phyloP scores from a whole-genome alignment of 805 yeast genomes.

The Clavispora fructus region DNA sequence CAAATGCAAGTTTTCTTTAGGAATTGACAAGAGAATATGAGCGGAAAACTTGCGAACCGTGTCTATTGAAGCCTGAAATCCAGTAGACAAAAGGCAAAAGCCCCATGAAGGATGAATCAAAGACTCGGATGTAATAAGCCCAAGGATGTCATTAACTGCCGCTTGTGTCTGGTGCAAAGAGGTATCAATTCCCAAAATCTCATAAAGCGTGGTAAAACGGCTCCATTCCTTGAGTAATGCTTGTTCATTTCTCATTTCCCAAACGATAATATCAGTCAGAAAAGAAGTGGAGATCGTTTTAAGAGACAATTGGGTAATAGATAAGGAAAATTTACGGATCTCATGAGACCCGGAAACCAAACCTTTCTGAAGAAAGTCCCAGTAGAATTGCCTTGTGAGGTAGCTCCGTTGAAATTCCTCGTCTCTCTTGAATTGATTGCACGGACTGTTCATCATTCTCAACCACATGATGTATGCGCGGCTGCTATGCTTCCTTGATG shows the following conservation, averaged over 20 bases:
- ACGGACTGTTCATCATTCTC: slow-evolving; percentile 38
- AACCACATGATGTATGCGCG: slow-evolving; percentile 53
- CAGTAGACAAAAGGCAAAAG: slow-evolving; percentile 66
- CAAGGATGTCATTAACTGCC: slow-evolving; percentile 58
- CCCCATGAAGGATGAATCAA: slow-evolving; percentile 67
- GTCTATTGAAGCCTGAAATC: slow-evolving; percentile 71
- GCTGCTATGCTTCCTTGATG: slow-evolving; percentile 20
- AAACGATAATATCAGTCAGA: slow-evolving; percentile 33
- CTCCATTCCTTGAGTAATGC: slow-evolving; percentile 55
- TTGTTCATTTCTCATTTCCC: slow-evolving; percentile 28
- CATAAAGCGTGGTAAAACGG: slow-evolving; percentile 67
- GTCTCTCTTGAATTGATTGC: slow-evolving; percentile 6
- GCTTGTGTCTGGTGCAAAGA: slow-evolving; percentile 83
- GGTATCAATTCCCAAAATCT: slow-evolving; percentile 78
- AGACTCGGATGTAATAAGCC: slow-evolving; percentile 45
- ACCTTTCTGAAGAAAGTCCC: slow-evolving; percentile 55
- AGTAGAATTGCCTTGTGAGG: slow-evolving; percentile 27
- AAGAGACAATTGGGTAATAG: slow-evolving; percentile 59
- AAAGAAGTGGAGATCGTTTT: slow-evolving; percentile 36
- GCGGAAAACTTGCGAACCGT: slow-evolving; percentile 64
- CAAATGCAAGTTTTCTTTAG: slow-evolving; percentile 36
- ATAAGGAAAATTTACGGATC: slow-evolving; percentile 60
- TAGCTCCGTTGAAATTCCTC: slow-evolving; percentile 21
- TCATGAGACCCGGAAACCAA: slow-evolving; percentile 56
- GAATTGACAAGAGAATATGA: slow-evolving; percentile 50